Percentiles rank a stretch among this genome's conserved stretches.
Evolutionary conservation across 192 early-diverging fungal species (phyloP).

Genomic region (Coemansia sp.): DNA sequence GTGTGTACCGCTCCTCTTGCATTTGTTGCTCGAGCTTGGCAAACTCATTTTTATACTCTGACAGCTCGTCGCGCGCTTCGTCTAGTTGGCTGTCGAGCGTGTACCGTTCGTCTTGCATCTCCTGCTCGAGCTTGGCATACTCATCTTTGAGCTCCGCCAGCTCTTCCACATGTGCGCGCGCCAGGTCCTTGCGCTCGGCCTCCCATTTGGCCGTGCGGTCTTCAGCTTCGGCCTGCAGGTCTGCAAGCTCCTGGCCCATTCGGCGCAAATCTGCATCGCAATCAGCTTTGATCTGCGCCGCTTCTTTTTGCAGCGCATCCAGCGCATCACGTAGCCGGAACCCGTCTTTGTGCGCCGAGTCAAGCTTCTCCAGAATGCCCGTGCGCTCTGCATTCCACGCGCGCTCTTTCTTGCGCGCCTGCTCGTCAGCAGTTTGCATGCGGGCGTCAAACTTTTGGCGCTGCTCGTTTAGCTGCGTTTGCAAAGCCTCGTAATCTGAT

Average conservation of each 20-base stretch:
- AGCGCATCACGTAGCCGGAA: slow-evolving; percentile 45
- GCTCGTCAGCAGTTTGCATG: slow-evolving; percentile 14
- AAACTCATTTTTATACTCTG: slow-evolving; percentile 22
- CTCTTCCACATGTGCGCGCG: slow-evolving; percentile 19
- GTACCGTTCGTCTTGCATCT: slow-evolving; percentile 22
- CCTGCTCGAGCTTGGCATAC: slow-evolving; percentile 22
- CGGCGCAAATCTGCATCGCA: slow-evolving; percentile 37
- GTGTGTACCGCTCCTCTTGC: slow-evolving; percentile 16
- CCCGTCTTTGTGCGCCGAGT: slow-evolving; percentile 48
- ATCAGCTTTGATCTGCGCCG: slow-evolving; percentile 31
- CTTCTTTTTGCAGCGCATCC: slow-evolving; percentile 28
- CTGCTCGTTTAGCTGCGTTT: slow-evolving; percentile 18
- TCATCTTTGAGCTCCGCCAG: slow-evolving; percentile 26
- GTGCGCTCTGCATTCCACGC: slow-evolving; percentile 37
- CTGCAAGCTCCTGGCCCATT: slow-evolving; percentile 23
- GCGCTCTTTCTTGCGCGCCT: slow-evolving; percentile 23
- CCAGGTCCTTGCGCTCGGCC: slow-evolving; percentile 27
- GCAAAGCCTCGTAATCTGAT: slow-evolving; percentile 40
- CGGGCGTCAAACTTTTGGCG: slow-evolving; percentile 12
- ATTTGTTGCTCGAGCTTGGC: slow-evolving; percentile 24
- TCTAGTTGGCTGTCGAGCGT: slow-evolving; percentile 21
- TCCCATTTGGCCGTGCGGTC: slow-evolving; percentile 15
- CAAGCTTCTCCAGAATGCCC: slow-evolving; percentile 40
- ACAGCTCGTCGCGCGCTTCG: slow-evolving; percentile 20
- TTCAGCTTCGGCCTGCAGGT: slow-evolving; percentile 15